These are phyloP conservation scores for Fagus crenata DNA, from an alignment of 306 rosid genomes.

Conservation along the genomic window DNA sequence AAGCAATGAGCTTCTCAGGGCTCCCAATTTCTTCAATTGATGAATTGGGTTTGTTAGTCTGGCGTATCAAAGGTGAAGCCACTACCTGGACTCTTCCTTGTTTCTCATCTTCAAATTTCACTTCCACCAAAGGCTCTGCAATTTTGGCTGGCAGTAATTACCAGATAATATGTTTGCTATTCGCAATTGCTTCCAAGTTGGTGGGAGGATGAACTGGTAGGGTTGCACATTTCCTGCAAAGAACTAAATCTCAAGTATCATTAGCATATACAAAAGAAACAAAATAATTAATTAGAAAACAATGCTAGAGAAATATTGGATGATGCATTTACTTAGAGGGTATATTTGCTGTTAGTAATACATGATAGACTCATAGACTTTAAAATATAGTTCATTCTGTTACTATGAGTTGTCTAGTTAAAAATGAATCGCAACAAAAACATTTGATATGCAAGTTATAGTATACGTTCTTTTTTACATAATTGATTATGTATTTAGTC, in stretches of 20 bases:
- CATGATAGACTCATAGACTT: too few relatives aligned
- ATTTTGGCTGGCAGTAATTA: slow-evolving; percentile 95
- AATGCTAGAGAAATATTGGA: not conserved
- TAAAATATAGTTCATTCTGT: not conserved
- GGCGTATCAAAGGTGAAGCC: slow-evolving; percentile 87
- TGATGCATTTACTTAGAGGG: not conserved
- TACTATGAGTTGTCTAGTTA: not conserved
- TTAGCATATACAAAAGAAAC: slow-evolving; percentile 37
- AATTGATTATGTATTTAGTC: not conserved
- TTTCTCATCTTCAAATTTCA: slow-evolving; percentile 86
- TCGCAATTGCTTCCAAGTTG: slow-evolving; percentile 86
- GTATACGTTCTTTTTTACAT: not conserved
- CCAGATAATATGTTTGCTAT: slow-evolving; percentile 96
- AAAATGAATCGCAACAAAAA: not conserved
- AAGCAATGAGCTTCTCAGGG: slow-evolving; percentile 89
- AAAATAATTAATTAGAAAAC: not conserved
- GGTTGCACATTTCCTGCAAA: slow-evolving; percentile 97
- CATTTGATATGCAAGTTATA: not conserved
- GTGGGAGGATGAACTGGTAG: slow-evolving; percentile 86
- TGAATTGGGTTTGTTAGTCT: slow-evolving; percentile 89
- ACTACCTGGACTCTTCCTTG: slow-evolving; percentile 93
- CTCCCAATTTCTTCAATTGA: slow-evolving; percentile 88
- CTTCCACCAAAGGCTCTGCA: slow-evolving; percentile 99
- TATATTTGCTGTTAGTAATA: not conserved
- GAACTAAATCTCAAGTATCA: slow-evolving; percentile 66